A percentile compares a stretch with the other conserved stretches of the same genome.
Evolutionary conservation across 768 basidiomycete genomes (phyloP).

Genomic region (Lactarius pseudohatsudake): DNA sequence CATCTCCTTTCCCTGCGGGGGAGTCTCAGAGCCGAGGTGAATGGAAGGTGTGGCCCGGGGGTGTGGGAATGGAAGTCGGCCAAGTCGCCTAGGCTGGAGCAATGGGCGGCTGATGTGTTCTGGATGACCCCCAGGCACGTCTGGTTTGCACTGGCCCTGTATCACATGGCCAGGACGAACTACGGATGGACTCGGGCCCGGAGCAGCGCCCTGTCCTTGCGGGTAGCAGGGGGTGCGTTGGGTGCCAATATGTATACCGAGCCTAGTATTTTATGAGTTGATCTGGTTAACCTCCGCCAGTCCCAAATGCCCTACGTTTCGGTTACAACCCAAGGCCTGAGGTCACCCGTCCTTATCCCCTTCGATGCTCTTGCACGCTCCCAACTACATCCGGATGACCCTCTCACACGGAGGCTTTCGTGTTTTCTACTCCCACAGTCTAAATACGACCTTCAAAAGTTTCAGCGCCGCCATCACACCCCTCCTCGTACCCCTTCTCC

Average conservation of each 20-base stretch:
- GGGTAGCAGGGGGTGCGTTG: neutral
- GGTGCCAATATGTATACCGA: neutral
- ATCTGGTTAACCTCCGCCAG: neutral
- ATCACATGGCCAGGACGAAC: neutral
- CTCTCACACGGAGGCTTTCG: neutral
- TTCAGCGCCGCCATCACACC: neutral
- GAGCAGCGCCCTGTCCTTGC: neutral
- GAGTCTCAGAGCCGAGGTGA: too few relatives aligned
- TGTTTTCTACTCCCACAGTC: neutral
- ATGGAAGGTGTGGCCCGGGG: too few relatives aligned
- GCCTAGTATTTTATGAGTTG: neutral
- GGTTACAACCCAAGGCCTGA: neutral
- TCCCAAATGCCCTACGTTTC: slow-evolving; percentile 17
- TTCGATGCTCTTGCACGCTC: neutral
- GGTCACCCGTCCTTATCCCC: neutral
- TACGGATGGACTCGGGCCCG: neutral
- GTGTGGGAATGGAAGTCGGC: neutral
- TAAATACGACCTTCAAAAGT: neutral
- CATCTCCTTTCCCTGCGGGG: neutral
- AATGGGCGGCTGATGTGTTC: neutral
- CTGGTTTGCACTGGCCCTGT: neutral
- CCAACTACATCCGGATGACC: neutral
- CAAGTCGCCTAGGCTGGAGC: neutral
- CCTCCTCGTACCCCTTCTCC: neutral
- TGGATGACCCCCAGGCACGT: neutral